Evolutionary conservation across 495 filamentous ascomycete species (phyloP), one percentile per base, ranked within the genome.

Genomic region (Collariella sp.): DNA sequence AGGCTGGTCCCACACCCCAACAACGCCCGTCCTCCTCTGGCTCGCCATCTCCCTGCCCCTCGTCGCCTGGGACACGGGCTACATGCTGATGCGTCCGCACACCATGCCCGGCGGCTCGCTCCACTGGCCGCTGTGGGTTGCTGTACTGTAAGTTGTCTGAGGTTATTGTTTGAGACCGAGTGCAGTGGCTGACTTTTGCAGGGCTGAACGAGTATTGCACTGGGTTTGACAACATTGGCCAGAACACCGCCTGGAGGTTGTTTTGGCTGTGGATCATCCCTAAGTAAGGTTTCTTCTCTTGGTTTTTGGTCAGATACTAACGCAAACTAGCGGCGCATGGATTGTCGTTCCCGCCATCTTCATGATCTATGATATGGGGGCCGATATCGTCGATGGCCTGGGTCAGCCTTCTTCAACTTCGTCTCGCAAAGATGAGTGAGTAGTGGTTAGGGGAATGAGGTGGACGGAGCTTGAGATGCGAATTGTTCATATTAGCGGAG

Each of bases 1-100:
- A 1, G 55, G 45, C 11, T 86, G 84, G 83, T 70, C 80, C 0
- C 88, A 95, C 72, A 81, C 81, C 0, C 87, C 87, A 1, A 76
- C 81, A 16, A 73, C 74, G 18, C 62, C 83, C 7, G 76, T 83
- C 20, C 80, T 89, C 18, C 58, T 82, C 58, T 96, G 89, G 89
- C 78, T 96, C 22, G 58, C 78, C 43, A 29, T 91, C 48, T 90
- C 88, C n/a, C 70, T 91, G 4, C 89, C 90, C 3, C 73, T 91
- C 50, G 85, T 91, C n/a, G 57, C 76, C 41, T 94, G 90, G 90
- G 91, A 96, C 72, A 76, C 81, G 7, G 74, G 73, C 44, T 96
- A 94, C 72, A 81, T 95, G 36, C 70, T 95, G 29, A 70, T 90
- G 40, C 87, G 91, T 18, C 91, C 91, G 29, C 79, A 83, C 69